A percentile compares a stretch with the other conserved stretches of the same genome.
These are phyloP conservation scores for Leccinum barrowsii DNA, from an alignment of 768 basidiomycete species.

Conservation along the genomic window DNA sequence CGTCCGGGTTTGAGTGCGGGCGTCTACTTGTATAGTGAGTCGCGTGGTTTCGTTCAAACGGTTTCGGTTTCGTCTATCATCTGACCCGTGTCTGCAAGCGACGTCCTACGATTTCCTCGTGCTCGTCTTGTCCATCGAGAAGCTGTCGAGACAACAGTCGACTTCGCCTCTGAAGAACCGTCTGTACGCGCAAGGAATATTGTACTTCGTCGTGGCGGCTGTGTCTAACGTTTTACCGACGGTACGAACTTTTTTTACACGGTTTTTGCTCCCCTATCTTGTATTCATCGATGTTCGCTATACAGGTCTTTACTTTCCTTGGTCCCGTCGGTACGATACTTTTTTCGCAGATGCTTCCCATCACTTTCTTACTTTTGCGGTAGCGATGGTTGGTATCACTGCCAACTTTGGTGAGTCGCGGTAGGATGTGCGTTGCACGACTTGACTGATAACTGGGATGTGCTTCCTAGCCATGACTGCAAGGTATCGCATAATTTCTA, in stretches of 20 bases:
- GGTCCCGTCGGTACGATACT: not conserved
- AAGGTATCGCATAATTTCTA: conserved; percentile 6
- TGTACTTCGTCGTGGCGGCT: conserved; percentile 18
- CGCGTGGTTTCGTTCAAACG: not conserved
- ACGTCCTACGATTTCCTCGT: conserved; percentile 19
- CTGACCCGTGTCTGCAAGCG: conserved; percentile 10
- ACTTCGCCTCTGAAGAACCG: conserved; percentile 16
- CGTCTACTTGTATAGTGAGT: conserved; percentile 21
- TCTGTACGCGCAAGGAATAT: conserved; percentile 18
- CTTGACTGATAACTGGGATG: conserved; percentile 1
- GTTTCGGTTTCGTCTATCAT: not conserved
- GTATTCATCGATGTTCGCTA: not conserved
- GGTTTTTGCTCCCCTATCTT: not conserved
- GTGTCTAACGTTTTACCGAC: conserved; percentile 15
- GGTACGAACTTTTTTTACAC: not conserved
- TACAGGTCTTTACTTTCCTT: conserved; percentile 17
- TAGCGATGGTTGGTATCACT: conserved; percentile 9
- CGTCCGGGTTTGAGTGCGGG: conserved; percentile 2
- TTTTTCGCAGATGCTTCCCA: not conserved
- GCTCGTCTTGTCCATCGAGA: conserved; percentile 14
- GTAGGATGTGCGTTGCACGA: not conserved
- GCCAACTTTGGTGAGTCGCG: conserved; percentile 9
- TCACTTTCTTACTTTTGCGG: not conserved
- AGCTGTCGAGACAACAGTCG: conserved; percentile 14
- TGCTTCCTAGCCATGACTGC: conserved; percentile 11